Base-by-base conservation (phyloP, 2,329 filamentous ascomycete genomes). In the Microdochium paspali region DNA sequence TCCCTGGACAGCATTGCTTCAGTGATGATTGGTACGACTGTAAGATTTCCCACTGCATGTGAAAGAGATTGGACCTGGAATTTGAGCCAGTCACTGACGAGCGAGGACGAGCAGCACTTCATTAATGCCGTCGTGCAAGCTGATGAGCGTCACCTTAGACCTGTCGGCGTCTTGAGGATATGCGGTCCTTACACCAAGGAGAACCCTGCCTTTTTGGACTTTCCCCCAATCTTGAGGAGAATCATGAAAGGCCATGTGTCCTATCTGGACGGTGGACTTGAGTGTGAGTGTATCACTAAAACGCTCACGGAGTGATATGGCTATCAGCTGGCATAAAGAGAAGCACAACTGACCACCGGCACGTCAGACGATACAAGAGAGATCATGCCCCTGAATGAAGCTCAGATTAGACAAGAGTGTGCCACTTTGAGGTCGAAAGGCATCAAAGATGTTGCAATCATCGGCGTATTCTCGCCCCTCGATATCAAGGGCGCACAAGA, bases 61-160 rank as follows among this genome's bases (percentile, higher is more conserved):
- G 18, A 15, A 15, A 5, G n/a, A 5, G 10, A 7, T 35, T 18
- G 10, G n/a, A 18, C 10, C 10, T n/a, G n/a, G 31, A n/a, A n/a
- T n/a, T n/a, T 15, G 5, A 15, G 18, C 31, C 18, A 35, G 18
- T 18, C 31, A 6, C 10, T 12, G 5, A 35, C 10, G 10, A 6
- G 10, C 10, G n/a, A n/a, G n/a, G n/a, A n/a, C n/a, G n/a, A n/a
- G 10, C 18, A 35, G 31, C 76, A 80, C 50, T 80, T 80, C 53
- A 68, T 80, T 54, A 81, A 80, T 50, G 76, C 76, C 9, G 72
- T 80, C 2, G 65, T 80, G 1, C 74, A 80, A 56, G 64, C 71
- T 40, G 76, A 80, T 50, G 64, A 63, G 7, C 56, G 66, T 1
- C 67, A 73, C 2, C 59, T 80, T 2, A 67, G 69, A 13, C 64